phyloP scores from a whole-genome alignment of 2,329 filamentous ascomycete genomes.

The Penicillium sumatraense region DNA sequence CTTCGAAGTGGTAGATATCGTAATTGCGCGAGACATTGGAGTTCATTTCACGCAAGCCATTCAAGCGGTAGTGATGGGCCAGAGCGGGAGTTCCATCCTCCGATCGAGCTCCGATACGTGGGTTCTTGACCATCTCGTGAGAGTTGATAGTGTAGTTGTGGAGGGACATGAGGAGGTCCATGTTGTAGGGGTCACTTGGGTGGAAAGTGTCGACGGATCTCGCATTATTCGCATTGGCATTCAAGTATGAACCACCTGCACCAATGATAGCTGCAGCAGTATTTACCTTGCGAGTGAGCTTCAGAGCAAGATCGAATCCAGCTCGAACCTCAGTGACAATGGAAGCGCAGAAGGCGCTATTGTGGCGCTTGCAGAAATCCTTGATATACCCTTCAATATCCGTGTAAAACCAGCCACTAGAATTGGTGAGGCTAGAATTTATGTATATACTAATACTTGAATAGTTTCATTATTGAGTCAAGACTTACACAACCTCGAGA shows the following conservation, averaged over 20 bases:
- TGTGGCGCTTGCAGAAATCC: background rate
- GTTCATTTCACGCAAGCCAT: background rate
- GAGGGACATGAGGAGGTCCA: background rate
- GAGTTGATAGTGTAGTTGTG: background rate
- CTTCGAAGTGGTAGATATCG: background rate
- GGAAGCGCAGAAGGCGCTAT: background rate
- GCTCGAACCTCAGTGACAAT: background rate
- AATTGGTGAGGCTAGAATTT: background rate
- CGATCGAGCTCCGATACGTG: background rate
- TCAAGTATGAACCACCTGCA: background rate
- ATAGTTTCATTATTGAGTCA: background rate
- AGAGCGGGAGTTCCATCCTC: background rate
- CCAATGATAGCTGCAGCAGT: background rate
- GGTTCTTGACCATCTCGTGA: background rate
- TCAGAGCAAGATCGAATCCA: background rate
- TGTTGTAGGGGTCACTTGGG: background rate
- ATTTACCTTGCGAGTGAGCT: background rate
- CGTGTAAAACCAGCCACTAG: background rate
- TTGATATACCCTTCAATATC: background rate
- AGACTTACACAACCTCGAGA: background rate
- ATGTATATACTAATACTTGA: too few relatives aligned
- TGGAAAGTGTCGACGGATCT: too few relatives aligned
- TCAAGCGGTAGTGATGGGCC: background rate
- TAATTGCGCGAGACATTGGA: background rate
- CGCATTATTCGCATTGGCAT: background rate